Evolutionary conservation across 2,329 filamentous ascomycete species (phyloP).

Genomic region (Epichloe amarillans): DNA sequence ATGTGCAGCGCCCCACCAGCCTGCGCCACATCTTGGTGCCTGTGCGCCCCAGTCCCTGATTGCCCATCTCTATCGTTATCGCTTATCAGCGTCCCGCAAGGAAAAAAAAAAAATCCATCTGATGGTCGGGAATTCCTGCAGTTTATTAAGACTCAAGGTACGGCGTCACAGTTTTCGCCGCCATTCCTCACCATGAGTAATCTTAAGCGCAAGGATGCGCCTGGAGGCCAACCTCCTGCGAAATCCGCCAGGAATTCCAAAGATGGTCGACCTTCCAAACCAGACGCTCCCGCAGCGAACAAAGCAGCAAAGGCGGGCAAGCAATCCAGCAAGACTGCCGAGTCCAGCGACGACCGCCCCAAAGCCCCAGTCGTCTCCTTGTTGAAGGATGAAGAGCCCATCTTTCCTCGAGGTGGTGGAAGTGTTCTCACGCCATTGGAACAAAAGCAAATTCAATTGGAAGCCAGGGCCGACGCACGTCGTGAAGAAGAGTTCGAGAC

Average conservation of each 20-base stretch:
- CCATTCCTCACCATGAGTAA: conserved; percentile 33
- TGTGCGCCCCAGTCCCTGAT: not conserved
- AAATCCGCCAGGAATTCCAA: conserved; percentile 35
- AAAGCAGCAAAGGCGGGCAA: conserved; percentile 13
- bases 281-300: conserved; percentile 19
- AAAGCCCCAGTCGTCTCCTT: conserved; percentile 28
- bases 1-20: not conserved
- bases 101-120: conserved; percentile 5
- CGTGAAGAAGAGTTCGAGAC: conserved; percentile 64
- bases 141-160: not conserved
- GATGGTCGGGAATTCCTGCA: conserved; percentile 9
- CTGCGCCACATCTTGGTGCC: conserved; percentile 4
- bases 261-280: conserved; percentile 35
- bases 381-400: conserved; percentile 65
- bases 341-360: conserved; percentile 12
- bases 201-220: conserved; percentile 45
- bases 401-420: conserved; percentile 86
- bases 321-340: conserved; percentile 19
- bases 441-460: conserved; percentile 88
- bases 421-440: conserved; percentile 86
- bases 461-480: conserved; percentile 82
- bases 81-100: conserved; percentile 16
- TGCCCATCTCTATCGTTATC: conserved; percentile 8
- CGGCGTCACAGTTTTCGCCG: not conserved
- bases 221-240: conserved; percentile 33